These are phyloP conservation scores for Thraustochytrium sp. DNA, from an alignment of 352 stramenopile species.

Conservation along the genomic window DNA sequence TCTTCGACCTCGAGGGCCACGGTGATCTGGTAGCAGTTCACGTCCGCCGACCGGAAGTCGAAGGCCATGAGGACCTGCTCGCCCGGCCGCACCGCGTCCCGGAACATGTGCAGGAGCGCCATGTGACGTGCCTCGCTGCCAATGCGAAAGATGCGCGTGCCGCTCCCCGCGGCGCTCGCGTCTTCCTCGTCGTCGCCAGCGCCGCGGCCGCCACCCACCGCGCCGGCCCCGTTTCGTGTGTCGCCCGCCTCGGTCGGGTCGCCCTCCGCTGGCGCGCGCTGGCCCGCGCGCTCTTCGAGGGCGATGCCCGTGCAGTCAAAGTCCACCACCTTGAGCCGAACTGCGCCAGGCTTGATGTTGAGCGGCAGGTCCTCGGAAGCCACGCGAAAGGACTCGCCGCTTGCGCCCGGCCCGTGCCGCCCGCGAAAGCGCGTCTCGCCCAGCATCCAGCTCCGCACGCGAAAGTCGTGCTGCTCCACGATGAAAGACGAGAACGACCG, in stretches of 20 bases:
- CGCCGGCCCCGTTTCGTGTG: neutral
- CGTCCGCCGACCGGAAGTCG: constrained; percentile 1
- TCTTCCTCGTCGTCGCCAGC: neutral
- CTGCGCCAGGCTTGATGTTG: neutral
- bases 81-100: neutral
- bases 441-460: constrained; percentile 10
- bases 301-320: constrained; percentile 18
- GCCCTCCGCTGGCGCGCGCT: neutral
- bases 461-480: constrained; percentile 24
- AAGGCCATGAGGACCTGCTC: constrained; percentile 30
- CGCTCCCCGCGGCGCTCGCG: neutral
- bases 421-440: neutral
- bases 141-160: constrained; percentile 4
- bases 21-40: constrained; percentile 30
- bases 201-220: neutral
- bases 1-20: constrained; percentile 32
- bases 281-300: neutral
- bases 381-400: neutral
- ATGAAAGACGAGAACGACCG: constrained; percentile 41
- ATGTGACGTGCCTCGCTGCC: constrained; percentile 32
- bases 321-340: constrained; percentile 1
- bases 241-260: neutral
- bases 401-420: neutral
- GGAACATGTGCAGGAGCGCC: constrained; percentile 32
- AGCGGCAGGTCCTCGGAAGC: constrained; percentile 7